Evolutionary conservation across 306 rosid genomes (phyloP).

Genomic region (Dicorynia guianensis): DNA sequence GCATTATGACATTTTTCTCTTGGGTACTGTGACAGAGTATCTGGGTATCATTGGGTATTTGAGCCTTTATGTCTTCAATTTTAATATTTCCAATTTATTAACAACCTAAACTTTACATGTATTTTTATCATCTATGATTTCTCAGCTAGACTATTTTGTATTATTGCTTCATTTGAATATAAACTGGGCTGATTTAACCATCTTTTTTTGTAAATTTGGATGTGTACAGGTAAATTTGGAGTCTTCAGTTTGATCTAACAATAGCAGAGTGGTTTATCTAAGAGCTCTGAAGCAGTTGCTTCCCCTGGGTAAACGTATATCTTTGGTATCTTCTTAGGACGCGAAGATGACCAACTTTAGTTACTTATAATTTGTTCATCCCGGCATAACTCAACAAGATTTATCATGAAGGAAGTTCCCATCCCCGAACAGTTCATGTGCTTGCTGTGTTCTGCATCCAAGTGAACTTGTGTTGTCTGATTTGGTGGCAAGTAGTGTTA

Average conservation of each 20-base stretch:
- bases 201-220: slow-evolving; percentile 30
- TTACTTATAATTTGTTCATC: slow-evolving; percentile 7
- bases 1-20: background rate
- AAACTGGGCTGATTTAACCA: slow-evolving; percentile 24
- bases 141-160: background rate
- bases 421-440: slow-evolving; percentile 26
- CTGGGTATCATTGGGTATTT: background rate
- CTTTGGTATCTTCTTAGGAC: background rate
- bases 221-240: slow-evolving; percentile 42
- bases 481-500: slow-evolving; percentile 41
- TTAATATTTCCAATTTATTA: background rate
- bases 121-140: slow-evolving; percentile 6
- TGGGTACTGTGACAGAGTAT: background rate
- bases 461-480: slow-evolving; percentile 35
- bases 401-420: slow-evolving; percentile 30
- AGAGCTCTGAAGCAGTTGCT: slow-evolving; percentile 36
- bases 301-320: slow-evolving; percentile 24
- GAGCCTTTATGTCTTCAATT: background rate
- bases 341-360: background rate
- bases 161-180: slow-evolving; percentile 22
- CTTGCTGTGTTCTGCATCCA: slow-evolving; percentile 34
- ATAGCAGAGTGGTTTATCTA: slow-evolving; percentile 19
- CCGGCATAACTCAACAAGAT: slow-evolving; percentile 5
- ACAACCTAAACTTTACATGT: background rate
- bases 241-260: slow-evolving; percentile 36